A percentile compares a stretch with the other conserved stretches of the same genome.
These are phyloP conservation scores for Blastocystis sp. DNA, from an alignment of 352 stramenopile genomes.

Conservation along the genomic window DNA sequence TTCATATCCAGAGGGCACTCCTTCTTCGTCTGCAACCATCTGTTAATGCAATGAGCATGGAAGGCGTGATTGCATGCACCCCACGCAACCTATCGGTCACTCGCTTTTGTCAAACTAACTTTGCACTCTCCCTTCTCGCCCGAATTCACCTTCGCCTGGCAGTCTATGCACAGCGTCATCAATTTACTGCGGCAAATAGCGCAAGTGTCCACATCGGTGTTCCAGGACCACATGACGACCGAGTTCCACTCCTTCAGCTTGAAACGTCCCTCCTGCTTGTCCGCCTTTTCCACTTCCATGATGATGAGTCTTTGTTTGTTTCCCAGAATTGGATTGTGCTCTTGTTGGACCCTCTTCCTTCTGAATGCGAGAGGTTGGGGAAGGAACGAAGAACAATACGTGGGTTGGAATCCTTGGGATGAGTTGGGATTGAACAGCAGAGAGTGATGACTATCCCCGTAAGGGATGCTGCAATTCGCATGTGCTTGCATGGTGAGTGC, in stretches of 20 bases:
- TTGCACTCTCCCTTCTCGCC: conserved; percentile 66
- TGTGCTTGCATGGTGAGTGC: no score
- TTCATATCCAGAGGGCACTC: conserved; percentile 69
- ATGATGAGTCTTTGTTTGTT: conserved; percentile 78
- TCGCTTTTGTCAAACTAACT: not conserved
- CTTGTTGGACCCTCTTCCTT: not conserved
- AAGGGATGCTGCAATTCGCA: no score
- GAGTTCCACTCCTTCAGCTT: conserved; percentile 69
- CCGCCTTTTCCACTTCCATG: conserved; percentile 47
- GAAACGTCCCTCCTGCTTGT: conserved; percentile 29
- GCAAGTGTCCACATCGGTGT: conserved; percentile 66
- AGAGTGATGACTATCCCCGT: no score
- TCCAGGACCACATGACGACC: conserved; percentile 67
- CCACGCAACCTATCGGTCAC: conserved; percentile 58
- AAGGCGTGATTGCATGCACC: conserved; percentile 63
- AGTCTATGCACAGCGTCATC: conserved; percentile 68
- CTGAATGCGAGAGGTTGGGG: no score
- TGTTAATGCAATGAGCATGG: conserved; percentile 67
- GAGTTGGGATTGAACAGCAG: no score
- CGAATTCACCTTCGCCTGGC: conserved; percentile 67
- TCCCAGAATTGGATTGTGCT: not conserved
- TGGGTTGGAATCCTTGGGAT: no score
- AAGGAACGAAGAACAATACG: conserved; percentile 14
- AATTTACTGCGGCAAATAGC: conserved; percentile 68
- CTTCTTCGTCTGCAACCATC: conserved; percentile 65